Base-by-base conservation (phyloP, 306 rosid species). In the Alnus glutinosa region DNA sequence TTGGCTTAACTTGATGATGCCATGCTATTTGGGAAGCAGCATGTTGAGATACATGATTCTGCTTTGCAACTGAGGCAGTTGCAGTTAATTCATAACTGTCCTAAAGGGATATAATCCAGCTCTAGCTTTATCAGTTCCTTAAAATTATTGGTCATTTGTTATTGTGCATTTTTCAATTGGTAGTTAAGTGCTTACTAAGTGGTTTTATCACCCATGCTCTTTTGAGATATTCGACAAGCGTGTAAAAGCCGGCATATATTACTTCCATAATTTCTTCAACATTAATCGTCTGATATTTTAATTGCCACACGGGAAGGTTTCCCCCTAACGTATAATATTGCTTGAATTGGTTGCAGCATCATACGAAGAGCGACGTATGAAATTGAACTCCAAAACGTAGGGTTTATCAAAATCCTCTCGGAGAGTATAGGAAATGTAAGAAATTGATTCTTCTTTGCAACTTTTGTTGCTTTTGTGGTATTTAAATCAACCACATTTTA, bases 311-410 rank as follows among this genome's bases (percentile, higher is more conserved):
- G 0, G 18, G 37, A 63, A 32, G n/a, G 3, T 42, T 37, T 67
- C 49, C n/a, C 9, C 49, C 50, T 67, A 50, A 13, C 66, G 74
- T 9, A 13, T 81, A 76, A 10, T 73, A 77, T 59, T 76, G 78
- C 62, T 75, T 83, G 70, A 80, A 79, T 44, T 74, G 9, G 75
- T 81, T 82, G 54, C 94, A 92, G 97, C 97, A 74, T 94, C 97
- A 52, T 92, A 94, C 63, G 95, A 89, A 76, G 97, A 92, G 79
- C 87, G 98, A 52, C 94, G 89, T 2, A 86, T 93, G 79, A 92
- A 91, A 82, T 71, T 92, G 36, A 58, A 80, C 63, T 64, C 87
- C 71, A 70, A 64, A 78, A 4, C 77, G 71, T 54, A 28, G 70
- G 30, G 30, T 70, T 66, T 0, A 79, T 30, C 62, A 11, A 72